Evolutionary conservation across 495 filamentous ascomycete genomes (phyloP), one percentile per base, ranked within the genome.

Genomic region (Penicillium coprophilum): DNA sequence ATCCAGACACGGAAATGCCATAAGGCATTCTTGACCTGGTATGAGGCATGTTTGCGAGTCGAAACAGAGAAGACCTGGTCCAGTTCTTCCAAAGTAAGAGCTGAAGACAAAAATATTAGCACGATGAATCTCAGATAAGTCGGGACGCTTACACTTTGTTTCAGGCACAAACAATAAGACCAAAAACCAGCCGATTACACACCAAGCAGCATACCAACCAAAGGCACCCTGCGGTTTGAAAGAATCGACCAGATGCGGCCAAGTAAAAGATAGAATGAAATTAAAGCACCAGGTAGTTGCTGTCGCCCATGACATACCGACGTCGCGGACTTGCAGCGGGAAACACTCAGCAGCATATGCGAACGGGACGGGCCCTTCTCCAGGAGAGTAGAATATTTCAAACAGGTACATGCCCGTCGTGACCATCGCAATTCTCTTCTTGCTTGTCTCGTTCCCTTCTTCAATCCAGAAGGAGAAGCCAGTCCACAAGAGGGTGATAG

Each of bases 301-400:
- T 9, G 77, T 82, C 13, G 77, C 79, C 73, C 81, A 85, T 0
- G 81, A 78, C 87, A 90, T 90, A 11, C 86, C 87, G 27, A 88
- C 74, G 57, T 90, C 86, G 40, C 82, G 82, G 47, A 87, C 82
- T 27, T 85, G 73, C 31, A 82, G 55, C 2, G 81, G 82, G 62
- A 84, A 85, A 11, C 78, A 75, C 54, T 86, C 83, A 2, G 84
- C 81, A 3, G 78, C 81, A 61, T 86, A 87, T 0, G 77, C 74
- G 55, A 82, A 83, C 9, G 82, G 79, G 0, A 85, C 79, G 0
- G 81, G 81, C 1, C 83, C 83, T 60, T 78, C 73, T 3, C 84
- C 84, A 1, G 80, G 80, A 0, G 75, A 78, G 63, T 86, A 86
- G 45, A 77, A 76, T 1, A 79, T 64, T 32, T 75, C 75, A 62